Conservation (phyloP, 768 basidiomycete genomes). For the Lactarius hengduanensis region DNA sequence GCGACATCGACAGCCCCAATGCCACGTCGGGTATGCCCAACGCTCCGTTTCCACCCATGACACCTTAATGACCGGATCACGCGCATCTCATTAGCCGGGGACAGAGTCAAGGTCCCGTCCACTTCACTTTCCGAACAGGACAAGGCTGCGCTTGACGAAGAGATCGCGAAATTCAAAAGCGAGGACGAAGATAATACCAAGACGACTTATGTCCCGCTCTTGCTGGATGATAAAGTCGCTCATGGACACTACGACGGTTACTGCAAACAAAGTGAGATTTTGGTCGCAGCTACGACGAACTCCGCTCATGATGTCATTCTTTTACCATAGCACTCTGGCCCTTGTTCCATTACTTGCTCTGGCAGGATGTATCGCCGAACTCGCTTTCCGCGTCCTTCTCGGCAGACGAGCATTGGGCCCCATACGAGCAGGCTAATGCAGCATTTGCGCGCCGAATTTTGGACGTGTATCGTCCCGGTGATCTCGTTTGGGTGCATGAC, state of each 20-base stretch:
- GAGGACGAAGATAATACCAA: constrained; percentile 57
- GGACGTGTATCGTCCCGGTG: constrained; percentile 62
- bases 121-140: constrained; percentile 59
- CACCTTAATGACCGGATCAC: constrained; percentile 18
- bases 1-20: constrained; percentile 63
- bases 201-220: constrained; percentile 82
- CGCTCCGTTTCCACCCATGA: constrained; percentile 21
- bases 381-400: constrained; percentile 70
- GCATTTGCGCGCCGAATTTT: constrained; percentile 77
- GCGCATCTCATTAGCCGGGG: constrained; percentile 29
- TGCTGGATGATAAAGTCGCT: constrained; percentile 85
- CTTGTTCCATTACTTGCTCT: constrained; percentile 95
- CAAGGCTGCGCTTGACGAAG: constrained; percentile 60
- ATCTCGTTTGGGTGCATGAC: constrained; percentile 92
- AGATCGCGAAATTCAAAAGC: constrained; percentile 59
- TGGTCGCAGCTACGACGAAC: neutral
- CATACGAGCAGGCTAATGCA: constrained; percentile 79
- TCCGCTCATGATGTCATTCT: neutral
- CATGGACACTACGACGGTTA: constrained; percentile 97
- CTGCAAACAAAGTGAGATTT: constrained; percentile 87
- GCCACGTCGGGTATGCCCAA: constrained; percentile 29
- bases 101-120: constrained; percentile 43
- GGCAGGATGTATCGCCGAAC: constrained; percentile 84
- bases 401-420: constrained; percentile 79
- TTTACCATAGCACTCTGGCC: constrained; percentile 83